A percentile compares a stretch with the other conserved stretches of the same genome.
These are phyloP conservation scores for Fraxinus nigra DNA, from an alignment of 305 asterid genomes.

Conservation along the genomic window DNA sequence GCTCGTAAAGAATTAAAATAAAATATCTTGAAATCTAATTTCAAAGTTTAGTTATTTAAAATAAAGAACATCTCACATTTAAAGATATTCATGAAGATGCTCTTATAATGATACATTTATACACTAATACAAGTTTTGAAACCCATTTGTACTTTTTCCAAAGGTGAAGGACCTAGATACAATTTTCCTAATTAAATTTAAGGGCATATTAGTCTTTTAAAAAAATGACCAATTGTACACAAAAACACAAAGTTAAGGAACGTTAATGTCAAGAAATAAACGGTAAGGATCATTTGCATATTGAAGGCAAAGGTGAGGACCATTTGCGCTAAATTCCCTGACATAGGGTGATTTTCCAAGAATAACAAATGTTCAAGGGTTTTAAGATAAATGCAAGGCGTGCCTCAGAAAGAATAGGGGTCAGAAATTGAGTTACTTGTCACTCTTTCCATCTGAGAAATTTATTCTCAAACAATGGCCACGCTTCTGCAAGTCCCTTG, in stretches of 20 bases:
- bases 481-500: constrained; percentile 38
- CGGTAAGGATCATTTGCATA: neutral
- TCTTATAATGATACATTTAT: neutral
- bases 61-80: neutral
- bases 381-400: neutral
- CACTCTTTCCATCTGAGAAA: constrained; percentile 26
- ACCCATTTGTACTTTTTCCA: neutral
- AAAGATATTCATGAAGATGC: neutral
- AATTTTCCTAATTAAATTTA: neutral
- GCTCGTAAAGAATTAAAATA: neutral
- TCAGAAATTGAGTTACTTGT: constrained; percentile 43
- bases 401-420: constrained; percentile 24
- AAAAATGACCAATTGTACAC: neutral
- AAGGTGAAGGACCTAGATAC: neutral
- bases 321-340: neutral
- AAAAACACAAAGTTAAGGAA: neutral
- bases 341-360: neutral
- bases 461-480: constrained; percentile 38
- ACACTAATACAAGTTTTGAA: neutral
- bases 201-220: neutral
- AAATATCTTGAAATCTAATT: too few relatives aligned
- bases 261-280: neutral
- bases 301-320: neutral
- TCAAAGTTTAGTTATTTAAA: neutral
- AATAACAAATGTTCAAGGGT: neutral